These are phyloP conservation scores for Colletotrichum sp. DNA, from an alignment of 2,329 filamentous ascomycete genomes.

Conservation along the genomic window DNA sequence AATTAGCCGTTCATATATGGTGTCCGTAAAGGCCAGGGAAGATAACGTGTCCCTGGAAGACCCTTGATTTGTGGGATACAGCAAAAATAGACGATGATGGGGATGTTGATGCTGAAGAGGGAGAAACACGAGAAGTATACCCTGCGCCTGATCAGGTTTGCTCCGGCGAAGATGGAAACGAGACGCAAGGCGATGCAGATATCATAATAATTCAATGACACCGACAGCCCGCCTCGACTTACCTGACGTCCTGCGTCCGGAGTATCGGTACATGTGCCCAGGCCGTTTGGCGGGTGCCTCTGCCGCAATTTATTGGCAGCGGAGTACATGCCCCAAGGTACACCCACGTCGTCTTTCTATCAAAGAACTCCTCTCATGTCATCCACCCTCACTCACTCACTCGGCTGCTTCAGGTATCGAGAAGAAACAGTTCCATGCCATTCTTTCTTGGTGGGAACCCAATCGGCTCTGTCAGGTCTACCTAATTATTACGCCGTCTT, in stretches of 20 bases:
- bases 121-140: neutral
- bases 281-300: neutral
- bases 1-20: slow-evolving; percentile 5
- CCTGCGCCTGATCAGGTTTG: neutral
- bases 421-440: neutral
- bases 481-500: neutral
- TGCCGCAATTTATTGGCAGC: neutral
- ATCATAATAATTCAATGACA: neutral
- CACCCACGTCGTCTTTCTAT: neutral
- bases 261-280: neutral
- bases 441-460: neutral
- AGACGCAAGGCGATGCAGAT: neutral
- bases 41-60: neutral
- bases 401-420: neutral
- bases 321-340: neutral
- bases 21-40: neutral
- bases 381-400: neutral
- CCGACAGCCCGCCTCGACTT: neutral
- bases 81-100: neutral
- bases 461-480: neutral
- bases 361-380: neutral
- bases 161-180: neutral
- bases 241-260: neutral
- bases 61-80: neutral
- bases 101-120: neutral